These are phyloP conservation scores for Apiotrichum porosum DNA, from an alignment of 1,284 basidiomycete genomes.

Conservation along the genomic window DNA sequence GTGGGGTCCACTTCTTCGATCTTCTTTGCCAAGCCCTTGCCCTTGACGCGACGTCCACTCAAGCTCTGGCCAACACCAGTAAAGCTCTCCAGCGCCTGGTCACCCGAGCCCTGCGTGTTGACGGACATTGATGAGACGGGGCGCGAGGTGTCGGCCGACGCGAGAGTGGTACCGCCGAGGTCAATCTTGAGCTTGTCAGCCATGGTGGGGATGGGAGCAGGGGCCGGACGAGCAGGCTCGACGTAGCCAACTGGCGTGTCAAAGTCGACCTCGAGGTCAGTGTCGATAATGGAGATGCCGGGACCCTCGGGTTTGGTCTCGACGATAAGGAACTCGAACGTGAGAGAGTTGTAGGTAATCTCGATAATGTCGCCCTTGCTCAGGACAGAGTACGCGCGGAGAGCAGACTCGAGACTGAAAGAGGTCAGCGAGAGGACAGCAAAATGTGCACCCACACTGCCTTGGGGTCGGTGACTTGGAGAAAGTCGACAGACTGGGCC, in stretches of 20 bases:
- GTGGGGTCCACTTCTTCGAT: constrained; percentile 70
- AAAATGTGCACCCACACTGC: constrained; percentile 70
- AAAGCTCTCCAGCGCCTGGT: constrained; percentile 75
- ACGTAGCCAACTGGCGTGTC: constrained; percentile 63
- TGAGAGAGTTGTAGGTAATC: constrained; percentile 84
- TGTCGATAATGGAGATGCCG: constrained; percentile 88
- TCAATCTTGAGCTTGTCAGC: constrained; percentile 96
- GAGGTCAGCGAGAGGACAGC: neutral
- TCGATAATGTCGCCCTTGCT: constrained; percentile 89
- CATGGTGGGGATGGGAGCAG: constrained; percentile 83
- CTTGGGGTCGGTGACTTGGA: constrained; percentile 85
- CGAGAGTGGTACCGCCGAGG: constrained; percentile 63
- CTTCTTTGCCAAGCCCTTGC: constrained; percentile 79
- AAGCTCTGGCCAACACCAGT: constrained; percentile 88
- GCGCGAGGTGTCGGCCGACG: constrained; percentile 61
- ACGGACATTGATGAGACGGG: constrained; percentile 57
- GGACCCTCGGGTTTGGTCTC: constrained; percentile 81
- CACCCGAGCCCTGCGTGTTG: constrained; percentile 43
- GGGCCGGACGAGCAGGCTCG: constrained; percentile 80
- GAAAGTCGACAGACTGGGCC: constrained; percentile 89
- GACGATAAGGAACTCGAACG: constrained; percentile 95
- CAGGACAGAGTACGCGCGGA: constrained; percentile 87
- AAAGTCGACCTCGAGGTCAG: constrained; percentile 72
- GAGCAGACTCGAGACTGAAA: constrained; percentile 80
- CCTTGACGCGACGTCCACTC: constrained; percentile 80